These are phyloP conservation scores for Canavalia ensiformis DNA, from an alignment of 306 rosid species.

Conservation along the genomic window DNA sequence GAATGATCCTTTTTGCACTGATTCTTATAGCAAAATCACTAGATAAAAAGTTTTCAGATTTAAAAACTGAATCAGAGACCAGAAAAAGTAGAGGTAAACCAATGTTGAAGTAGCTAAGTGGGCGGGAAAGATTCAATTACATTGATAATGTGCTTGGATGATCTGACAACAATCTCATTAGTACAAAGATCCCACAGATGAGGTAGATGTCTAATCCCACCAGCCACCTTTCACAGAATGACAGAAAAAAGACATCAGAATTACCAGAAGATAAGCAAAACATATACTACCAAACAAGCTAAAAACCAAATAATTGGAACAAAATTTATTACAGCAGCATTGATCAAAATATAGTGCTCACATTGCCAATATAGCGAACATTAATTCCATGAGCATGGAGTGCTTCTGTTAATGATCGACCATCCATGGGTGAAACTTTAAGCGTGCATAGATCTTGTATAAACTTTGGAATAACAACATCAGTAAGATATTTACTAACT, in stretches of 20 bases:
- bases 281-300: not conserved
- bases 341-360: slow-evolving; percentile 49
- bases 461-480: slow-evolving; percentile 83
- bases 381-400: slow-evolving; percentile 95
- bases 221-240: slow-evolving; percentile 71
- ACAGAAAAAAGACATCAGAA: slow-evolving; percentile 39
- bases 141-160: slow-evolving; percentile 89
- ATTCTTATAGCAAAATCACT: slow-evolving; percentile 19
- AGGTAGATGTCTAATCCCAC: slow-evolving; percentile 78
- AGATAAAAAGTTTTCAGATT: slow-evolving; percentile 9
- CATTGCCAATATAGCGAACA: slow-evolving; percentile 89
- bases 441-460: slow-evolving; percentile 82
- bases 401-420: slow-evolving; percentile 88
- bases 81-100: slow-evolving; percentile 8
- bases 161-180: slow-evolving; percentile 85
- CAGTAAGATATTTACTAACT: slow-evolving; percentile 72
- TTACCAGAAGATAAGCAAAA: slow-evolving; percentile 1
- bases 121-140: slow-evolving; percentile 52
- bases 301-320: slow-evolving; percentile 3
- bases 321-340: slow-evolving; percentile 25
- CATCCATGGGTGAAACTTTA: slow-evolving; percentile 92
- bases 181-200: slow-evolving; percentile 89
- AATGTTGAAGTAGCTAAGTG: slow-evolving; percentile 10
- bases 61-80: not conserved
- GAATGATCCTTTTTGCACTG: not conserved